phyloP scores from a whole-genome alignment of 768 basidiomycete genomes.

The Mycena rosella region DNA sequence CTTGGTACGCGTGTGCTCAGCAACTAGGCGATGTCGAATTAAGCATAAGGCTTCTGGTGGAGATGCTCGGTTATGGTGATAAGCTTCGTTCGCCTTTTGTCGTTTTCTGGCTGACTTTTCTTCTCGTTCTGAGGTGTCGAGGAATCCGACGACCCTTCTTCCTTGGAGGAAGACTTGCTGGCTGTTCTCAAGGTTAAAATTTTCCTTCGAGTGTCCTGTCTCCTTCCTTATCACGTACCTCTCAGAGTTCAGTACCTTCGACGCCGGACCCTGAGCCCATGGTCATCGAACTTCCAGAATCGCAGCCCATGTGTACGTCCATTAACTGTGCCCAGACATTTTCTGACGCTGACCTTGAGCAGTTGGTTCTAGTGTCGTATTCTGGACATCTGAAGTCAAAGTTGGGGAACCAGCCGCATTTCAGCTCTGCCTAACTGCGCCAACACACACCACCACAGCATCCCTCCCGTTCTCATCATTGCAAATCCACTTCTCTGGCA shows the following conservation, averaged over 20 bases:
- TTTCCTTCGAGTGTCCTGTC: background rate
- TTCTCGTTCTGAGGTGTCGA: constrained; percentile 45
- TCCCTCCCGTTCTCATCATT: constrained; percentile 73
- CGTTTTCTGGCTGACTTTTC: constrained; percentile 11
- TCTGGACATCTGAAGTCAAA: constrained; percentile 76
- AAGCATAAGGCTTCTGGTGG: constrained; percentile 80
- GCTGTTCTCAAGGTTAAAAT: constrained; percentile 74
- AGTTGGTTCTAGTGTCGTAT: constrained; percentile 79
- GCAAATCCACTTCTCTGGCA: constrained; percentile 67
- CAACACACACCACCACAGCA: constrained; percentile 60
- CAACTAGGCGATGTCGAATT: constrained; percentile 82
- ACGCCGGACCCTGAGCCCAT: constrained; percentile 64
- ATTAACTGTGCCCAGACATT: constrained; percentile 1
- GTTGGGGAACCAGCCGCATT: constrained; percentile 77
- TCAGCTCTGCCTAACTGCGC: constrained; percentile 76
- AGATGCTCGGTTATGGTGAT: constrained; percentile 85
- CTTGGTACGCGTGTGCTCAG: constrained; percentile 89
- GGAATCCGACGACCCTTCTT: constrained; percentile 60
- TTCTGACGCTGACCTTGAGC: constrained; percentile 18
- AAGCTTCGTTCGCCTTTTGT: constrained; percentile 33
- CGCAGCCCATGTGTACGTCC: constrained; percentile 71
- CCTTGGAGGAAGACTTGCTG: constrained; percentile 78
- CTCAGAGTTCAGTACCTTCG: constrained; percentile 79
- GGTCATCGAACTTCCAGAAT: constrained; percentile 72
- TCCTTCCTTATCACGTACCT: background rate